Evolutionary conservation across 805 yeast genomes (phyloP), one percentile per base, ranked within the genome.

Genomic region (Zygosaccharomyces siamensis): DNA sequence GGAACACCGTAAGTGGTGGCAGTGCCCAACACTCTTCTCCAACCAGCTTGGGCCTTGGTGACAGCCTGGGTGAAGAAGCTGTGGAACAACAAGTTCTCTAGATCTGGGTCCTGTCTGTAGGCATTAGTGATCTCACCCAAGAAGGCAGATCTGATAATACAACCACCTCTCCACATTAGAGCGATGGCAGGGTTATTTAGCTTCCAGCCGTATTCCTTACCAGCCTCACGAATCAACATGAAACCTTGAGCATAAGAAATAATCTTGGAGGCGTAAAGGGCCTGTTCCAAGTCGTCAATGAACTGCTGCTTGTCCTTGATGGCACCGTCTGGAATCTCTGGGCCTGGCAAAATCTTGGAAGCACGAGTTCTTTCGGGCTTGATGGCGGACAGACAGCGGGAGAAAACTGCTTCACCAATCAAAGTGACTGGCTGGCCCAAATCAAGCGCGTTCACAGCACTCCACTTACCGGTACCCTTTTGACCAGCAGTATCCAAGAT

Each of bases 391-490:
- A 92, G 75, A 77, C 96, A 86, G 80, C 99, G 87, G 57, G 98
- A 78, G 69, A 92, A 90, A 61, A 92, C 99, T 53, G 99, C 98
- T 80, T 92, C 99, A 72, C 98, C 97, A 64, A 92, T 93, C 71
- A 92, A 80, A 55, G 98, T 89, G 62, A 92, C 96, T 61, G 99
- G 99, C 86, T 88, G 89, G 73, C 98, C 98, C 63, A 93, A 79
- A 74, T 93, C 98, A 64, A 92, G 79, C 56, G 98, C 98, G 71
- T 89, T 90, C 73, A 92, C 88, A 57, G 98, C 97, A 61, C 98
- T 93, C 99, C 99, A 92, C 79, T 92, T 92, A 78, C 99, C 99
- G 60, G 99, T 92, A 81, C 99, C 99, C 81, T 92, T 92, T 80
- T 92, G 98, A 64, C 98, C 98, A 61, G 99, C 99, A 66, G 87